These are phyloP conservation scores for Rhynchospora tenuis DNA, from an alignment of 176 grass and related monocot species.

Conservation along the genomic window DNA sequence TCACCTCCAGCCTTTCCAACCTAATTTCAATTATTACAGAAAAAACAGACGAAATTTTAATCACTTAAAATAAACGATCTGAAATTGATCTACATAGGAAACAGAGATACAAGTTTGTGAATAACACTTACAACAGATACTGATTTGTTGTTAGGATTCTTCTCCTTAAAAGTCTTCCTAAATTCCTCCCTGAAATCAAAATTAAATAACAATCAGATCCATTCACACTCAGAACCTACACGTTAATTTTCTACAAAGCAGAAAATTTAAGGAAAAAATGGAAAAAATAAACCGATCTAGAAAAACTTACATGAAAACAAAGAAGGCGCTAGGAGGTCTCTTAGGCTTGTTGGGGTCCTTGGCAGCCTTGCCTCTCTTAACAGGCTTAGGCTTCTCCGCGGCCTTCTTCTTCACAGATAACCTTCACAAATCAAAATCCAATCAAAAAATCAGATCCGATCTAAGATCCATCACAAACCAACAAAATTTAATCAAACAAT, in stretches of 20 bases:
- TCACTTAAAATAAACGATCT: neutral
- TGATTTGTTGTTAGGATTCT: conserved; percentile 89
- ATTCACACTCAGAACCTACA: neutral
- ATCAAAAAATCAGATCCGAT: neutral
- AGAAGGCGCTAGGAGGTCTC: conserved; percentile 81
- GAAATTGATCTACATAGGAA: neutral
- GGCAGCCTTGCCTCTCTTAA: conserved; percentile 50
- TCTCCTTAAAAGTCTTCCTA: conserved; percentile 88
- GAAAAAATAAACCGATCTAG: neutral
- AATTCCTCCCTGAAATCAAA: conserved; percentile 61
- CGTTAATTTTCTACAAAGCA: too few relatives aligned
- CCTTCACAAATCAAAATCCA: conserved; percentile 12
- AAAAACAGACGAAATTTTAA: neutral
- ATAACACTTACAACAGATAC: conserved; percentile 59
- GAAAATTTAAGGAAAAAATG: neutral
- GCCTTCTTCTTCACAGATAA: conserved; percentile 65
- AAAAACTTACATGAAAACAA: conserved; percentile 69
- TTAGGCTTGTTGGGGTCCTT: conserved; percentile 96
- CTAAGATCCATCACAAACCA: neutral
- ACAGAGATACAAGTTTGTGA: neutral
- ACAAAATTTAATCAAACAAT: neutral
- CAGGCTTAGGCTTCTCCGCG: conserved; percentile 38
- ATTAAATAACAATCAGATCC: neutral
- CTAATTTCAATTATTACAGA: conserved; percentile 29
- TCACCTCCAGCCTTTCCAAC: conserved; percentile 86